These are phyloP conservation scores for Melaleuca quinquenervia DNA, from an alignment of 345 rosid genomes.

Conservation along the genomic window DNA sequence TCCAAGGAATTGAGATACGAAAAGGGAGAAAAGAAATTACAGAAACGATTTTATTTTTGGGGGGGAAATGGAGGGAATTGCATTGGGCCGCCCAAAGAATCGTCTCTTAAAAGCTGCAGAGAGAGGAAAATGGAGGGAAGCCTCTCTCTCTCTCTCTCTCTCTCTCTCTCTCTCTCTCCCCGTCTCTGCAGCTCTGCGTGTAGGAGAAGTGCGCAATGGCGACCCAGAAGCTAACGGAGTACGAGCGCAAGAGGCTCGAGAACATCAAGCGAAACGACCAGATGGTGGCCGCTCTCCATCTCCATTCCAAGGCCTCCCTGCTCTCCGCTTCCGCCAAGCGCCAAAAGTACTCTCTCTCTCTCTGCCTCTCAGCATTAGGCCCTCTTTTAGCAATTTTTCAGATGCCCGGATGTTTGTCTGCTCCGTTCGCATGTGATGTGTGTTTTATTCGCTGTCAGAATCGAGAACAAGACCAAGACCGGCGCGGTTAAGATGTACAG, in stretches of 20 bases:
- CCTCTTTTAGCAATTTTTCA: not conserved
- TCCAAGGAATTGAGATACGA: not conserved
- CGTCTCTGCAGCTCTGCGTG: not conserved
- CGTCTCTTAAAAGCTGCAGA: not conserved
- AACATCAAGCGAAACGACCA: conserved; percentile 68
- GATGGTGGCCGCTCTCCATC: conserved; percentile 65
- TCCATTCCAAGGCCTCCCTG: conserved; percentile 40
- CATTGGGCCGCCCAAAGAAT: not conserved
- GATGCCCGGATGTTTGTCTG: not conserved
- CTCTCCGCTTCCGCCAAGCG: conserved; percentile 51
- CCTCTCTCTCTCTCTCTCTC: not conserved
- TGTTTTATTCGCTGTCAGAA: not conserved
- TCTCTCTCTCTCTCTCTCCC: not conserved
- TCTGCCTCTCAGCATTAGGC: too few relatives aligned
- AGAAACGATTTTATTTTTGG: not conserved
- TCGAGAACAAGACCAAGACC: conserved; percentile 28
- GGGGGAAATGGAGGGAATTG: not conserved
- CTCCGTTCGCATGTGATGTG: not conserved
- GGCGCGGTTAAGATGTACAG: conserved; percentile 29
- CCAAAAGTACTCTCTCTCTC: conserved; percentile 13
- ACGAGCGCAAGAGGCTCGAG: conserved; percentile 67
- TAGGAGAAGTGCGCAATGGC: not conserved
- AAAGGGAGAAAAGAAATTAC: not conserved
- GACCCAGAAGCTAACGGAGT: conserved; percentile 39
- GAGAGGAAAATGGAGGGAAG: not conserved